Evolutionary conservation across 306 rosid species (phyloP).

Genomic region (Oxytropis ochrocephala): DNA sequence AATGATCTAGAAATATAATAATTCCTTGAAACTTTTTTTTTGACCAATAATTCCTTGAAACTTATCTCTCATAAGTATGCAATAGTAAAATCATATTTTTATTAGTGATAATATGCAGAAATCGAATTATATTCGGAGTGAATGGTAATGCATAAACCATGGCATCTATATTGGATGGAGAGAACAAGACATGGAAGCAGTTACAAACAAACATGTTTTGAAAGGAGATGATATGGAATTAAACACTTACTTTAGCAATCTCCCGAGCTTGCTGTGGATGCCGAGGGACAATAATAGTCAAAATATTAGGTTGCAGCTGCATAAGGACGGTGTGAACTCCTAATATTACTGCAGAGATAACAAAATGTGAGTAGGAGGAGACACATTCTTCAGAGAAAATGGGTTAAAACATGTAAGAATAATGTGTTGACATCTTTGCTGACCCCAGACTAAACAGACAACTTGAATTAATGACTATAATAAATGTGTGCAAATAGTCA

Average conservation of each 20-base stretch:
- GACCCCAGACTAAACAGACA: neutral
- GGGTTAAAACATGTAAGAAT: neutral
- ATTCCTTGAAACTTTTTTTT: too few relatives aligned
- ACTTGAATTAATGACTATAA: neutral
- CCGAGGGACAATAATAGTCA: slow-evolving; percentile 80
- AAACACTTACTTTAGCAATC: slow-evolving; percentile 59
- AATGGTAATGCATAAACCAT: neutral
- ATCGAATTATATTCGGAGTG: neutral
- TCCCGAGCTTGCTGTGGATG: slow-evolving; percentile 72
- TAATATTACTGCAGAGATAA: slow-evolving; percentile 61
- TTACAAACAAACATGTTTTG: neutral
- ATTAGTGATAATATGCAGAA: neutral
- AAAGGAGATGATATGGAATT: slow-evolving; percentile 1
- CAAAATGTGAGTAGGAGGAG: neutral
- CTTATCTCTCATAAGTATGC: neutral
- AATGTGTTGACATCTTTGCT: neutral
- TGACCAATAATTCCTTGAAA: too few relatives aligned
- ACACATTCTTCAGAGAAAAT: neutral
- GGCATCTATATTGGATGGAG: neutral
- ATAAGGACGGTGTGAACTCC: slow-evolving; percentile 56
- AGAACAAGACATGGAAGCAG: neutral
- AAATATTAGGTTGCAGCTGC: slow-evolving; percentile 48
- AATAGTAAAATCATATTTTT: slow-evolving; percentile 3
- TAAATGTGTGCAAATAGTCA: neutral
- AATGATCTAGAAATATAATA: neutral